Evolutionary conservation across 2,329 filamentous ascomycete species (phyloP).

Genomic region (Lachnellula arida): DNA sequence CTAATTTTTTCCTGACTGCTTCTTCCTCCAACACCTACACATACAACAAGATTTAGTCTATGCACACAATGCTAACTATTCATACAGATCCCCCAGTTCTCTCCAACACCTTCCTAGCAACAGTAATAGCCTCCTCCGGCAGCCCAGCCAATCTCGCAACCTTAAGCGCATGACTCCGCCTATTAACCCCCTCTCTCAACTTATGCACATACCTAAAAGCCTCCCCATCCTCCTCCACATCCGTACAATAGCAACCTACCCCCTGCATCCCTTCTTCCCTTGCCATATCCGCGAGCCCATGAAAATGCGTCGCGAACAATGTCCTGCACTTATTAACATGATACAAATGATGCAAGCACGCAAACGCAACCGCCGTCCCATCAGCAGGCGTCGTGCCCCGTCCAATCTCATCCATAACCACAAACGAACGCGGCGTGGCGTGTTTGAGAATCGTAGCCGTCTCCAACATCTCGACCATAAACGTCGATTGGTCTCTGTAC

Average conservation of each 20-base stretch:
- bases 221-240: slow-evolving; percentile 69
- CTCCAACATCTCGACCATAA: slow-evolving; percentile 99
- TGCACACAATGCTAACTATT: slow-evolving; percentile 56
- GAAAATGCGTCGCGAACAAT: slow-evolving; percentile 95
- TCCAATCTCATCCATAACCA: slow-evolving; percentile 98
- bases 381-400: slow-evolving; percentile 92
- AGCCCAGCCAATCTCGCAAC: slow-evolving; percentile 85
- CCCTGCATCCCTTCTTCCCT: slow-evolving; percentile 42
- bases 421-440: slow-evolving; percentile 80
- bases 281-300: slow-evolving; percentile 75
- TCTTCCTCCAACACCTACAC: not conserved
- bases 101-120: slow-evolving; percentile 46
- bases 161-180: slow-evolving; percentile 85
- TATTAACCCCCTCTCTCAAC: slow-evolving; percentile 76
- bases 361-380: slow-evolving; percentile 84
- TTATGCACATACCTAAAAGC: slow-evolving; percentile 85
- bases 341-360: slow-evolving; percentile 79
- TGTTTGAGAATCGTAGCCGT: slow-evolving; percentile 84
- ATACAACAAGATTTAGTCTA: slow-evolving; percentile 16
- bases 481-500: slow-evolving; percentile 92
- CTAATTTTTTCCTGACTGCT: slow-evolving; percentile 39
- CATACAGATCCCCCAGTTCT: slow-evolving; percentile 38
- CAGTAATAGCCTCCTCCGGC: slow-evolving; percentile 64
- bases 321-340: slow-evolving; percentile 71
- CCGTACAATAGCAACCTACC: slow-evolving; percentile 68